Base-by-base conservation (phyloP, 352 stramenopile genomes). In the Globisporangium sylvaticum region DNA sequence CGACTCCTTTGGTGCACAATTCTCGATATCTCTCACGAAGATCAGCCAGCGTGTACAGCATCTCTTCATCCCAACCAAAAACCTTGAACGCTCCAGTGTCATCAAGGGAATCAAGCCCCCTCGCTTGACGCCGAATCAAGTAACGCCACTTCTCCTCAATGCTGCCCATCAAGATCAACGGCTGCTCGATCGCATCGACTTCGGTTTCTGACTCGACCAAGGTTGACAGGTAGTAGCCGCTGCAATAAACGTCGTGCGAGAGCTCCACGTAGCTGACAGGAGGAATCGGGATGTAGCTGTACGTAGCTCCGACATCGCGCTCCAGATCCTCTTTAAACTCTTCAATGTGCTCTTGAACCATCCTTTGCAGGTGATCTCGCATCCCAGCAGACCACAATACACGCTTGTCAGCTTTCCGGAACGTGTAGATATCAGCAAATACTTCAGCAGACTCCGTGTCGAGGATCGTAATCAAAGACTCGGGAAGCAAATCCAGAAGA, bases 131-230 rank as follows among this genome's bases (percentile, higher is more conserved):
- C 12, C 79, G 73, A 54, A 70, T 67, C 24, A 92, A 64, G 18
- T 81, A 81, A 24, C 76, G 71, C 86, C 86, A 94, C 61, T 91
- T 92, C 24, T 91, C 83, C 69, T 92, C 84, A 32, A 92, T 91
- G 55, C 76, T 88, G 34, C 77, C 77, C 84, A 94, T 92, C 42
- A 92, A 37, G 32, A 89, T 77, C 48, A 92, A 75, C 25, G 86
- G 86, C 59, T 94, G 78, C 54, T 94, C 86, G 29, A 94, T 86
- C 15, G 80, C 70, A 69, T 91, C 81, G 4, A 87, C 39, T 62
- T 87, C 77, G 0, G 72, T 66, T 46, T 84, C 76, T 3, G 74
- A 79, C 58, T 88, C 73, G 22, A 81, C 80, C 27, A 94, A 79
- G 2, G 76, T 89, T 12, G 84, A 92, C 15, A 92, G 64, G 48